Percentiles rank a stretch among this genome's conserved stretches.
These are phyloP conservation scores for Funneliformis mosseae DNA, from an alignment of 192 early-diverging fungal species.

Conservation along the genomic window DNA sequence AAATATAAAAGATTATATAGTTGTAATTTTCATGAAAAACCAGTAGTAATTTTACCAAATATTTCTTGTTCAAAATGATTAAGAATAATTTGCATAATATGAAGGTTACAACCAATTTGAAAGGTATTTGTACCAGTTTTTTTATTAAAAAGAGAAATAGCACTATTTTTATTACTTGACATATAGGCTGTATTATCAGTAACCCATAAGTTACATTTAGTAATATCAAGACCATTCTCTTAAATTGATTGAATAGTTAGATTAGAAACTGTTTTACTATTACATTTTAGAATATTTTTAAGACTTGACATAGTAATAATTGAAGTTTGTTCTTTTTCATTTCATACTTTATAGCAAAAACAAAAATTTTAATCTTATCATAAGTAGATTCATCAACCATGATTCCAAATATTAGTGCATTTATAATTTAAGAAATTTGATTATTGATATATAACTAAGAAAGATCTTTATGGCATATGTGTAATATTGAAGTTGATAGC, in stretches of 20 bases:
- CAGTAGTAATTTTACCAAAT: not conserved
- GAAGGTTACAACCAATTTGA: not conserved
- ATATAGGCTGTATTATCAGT: conserved; percentile 11
- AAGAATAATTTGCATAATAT: not conserved
- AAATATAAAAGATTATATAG: not conserved
- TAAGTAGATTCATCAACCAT: not conserved
- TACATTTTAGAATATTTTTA: not conserved
- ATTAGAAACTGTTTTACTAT: not conserved
- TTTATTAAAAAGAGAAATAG: conserved; percentile 3
- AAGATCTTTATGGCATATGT: conserved; percentile 9
- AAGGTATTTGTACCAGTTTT: not conserved
- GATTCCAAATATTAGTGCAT: not conserved
- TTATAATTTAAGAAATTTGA: not conserved
- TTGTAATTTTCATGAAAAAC: not conserved
- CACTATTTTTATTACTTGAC: not conserved
- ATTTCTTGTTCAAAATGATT: not conserved
- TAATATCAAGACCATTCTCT: not conserved
- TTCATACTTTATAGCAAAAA: not conserved
- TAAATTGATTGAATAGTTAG: not conserved
- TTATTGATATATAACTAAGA: not conserved
- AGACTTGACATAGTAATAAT: not conserved
- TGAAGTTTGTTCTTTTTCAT: not conserved
- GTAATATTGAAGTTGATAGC: not conserved
- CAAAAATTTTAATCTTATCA: not conserved
- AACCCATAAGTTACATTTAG: not conserved